Percentiles rank a stretch among this genome's conserved stretches.
Conservation (phyloP, 192 early-diverging fungal genomes). For the Coemansia sp. region DNA sequence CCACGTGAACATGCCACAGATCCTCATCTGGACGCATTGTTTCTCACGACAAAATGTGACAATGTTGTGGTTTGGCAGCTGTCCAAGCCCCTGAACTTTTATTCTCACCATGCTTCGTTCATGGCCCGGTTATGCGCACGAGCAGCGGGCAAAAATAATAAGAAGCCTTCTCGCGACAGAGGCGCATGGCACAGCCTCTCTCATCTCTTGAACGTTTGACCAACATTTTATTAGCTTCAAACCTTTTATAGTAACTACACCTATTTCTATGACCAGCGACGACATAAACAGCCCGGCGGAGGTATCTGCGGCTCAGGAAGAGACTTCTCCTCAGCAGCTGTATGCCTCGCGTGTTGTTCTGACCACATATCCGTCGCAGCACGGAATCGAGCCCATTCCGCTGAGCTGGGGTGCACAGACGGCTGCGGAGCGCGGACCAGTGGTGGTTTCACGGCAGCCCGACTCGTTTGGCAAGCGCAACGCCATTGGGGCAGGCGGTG, state of each 20-base stretch:
- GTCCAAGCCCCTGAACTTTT: too few species aligned
- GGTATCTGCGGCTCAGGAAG: neutral
- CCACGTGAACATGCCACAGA: slow-evolving; percentile 2
- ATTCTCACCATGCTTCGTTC: too few species aligned
- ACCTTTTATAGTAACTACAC: neutral
- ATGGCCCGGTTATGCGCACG: too few species aligned
- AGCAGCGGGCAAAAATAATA: too few species aligned
- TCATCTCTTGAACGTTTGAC: too few species aligned
- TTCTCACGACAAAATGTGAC: neutral
- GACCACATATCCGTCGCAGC: slow-evolving; percentile 69
- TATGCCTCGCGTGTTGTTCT: slow-evolving; percentile 64
- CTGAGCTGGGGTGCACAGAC: slow-evolving; percentile 77
- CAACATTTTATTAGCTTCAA: too few species aligned
- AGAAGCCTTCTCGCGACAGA: too few species aligned
- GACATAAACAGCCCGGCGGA: neutral
- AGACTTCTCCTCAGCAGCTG: slow-evolving; percentile 29
- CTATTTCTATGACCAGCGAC: slow-evolving; percentile 5
- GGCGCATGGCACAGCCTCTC: too few species aligned
- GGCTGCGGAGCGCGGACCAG: slow-evolving; percentile 76
- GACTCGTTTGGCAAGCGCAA: slow-evolving; percentile 79
- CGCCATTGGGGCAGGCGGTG: slow-evolving; percentile 94
- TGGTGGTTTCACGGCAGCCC: slow-evolving; percentile 77
- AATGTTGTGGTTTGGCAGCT: too few species aligned
- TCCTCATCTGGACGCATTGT: neutral
- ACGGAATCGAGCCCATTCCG: slow-evolving; percentile 71